phyloP scores from a whole-genome alignment of 192 early-diverging fungal species.

The Umbelopsis sp. region DNA sequence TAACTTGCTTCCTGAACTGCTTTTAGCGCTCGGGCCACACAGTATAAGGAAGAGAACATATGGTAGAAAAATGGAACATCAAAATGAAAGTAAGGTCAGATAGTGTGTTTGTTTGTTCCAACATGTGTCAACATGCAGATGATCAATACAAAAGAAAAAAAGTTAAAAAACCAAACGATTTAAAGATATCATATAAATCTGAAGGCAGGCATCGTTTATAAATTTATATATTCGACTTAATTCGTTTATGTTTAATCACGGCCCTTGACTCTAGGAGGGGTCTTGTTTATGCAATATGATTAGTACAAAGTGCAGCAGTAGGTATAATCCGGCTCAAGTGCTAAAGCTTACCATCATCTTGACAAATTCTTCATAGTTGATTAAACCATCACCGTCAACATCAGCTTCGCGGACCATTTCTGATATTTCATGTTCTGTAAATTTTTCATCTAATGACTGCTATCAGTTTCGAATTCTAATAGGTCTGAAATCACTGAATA shows the following conservation, averaged over 20 bases:
- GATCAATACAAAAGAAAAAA: too few species aligned
- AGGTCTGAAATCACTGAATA: neutral
- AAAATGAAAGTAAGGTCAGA: neutral
- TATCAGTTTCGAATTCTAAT: neutral
- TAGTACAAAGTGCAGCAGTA: neutral
- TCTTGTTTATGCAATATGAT: neutral
- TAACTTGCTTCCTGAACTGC: neutral
- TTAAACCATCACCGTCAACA: slow-evolving; percentile 82
- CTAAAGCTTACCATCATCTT: slow-evolving; percentile 61
- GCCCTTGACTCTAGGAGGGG: slow-evolving; percentile 22
- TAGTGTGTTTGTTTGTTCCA: too few species aligned
- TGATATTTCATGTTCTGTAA: slow-evolving; percentile 31
- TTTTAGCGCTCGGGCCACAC: neutral
- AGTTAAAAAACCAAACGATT: too few species aligned
- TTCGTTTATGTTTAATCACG: neutral
- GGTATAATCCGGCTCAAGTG: neutral
- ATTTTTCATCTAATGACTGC: slow-evolving; percentile 17
- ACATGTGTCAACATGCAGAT: too few species aligned
- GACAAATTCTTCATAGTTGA: slow-evolving; percentile 89
- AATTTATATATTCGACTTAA: neutral
- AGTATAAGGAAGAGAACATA: neutral
- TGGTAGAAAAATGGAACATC: neutral
- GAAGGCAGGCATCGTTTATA: neutral
- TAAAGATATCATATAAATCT: neutral
- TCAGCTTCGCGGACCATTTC: slow-evolving; percentile 67